Percentiles rank a stretch among this genome's conserved stretches.
Evolutionary conservation across 768 basidiomycete genomes (phyloP).

Genomic region (Lactarius sp.): DNA sequence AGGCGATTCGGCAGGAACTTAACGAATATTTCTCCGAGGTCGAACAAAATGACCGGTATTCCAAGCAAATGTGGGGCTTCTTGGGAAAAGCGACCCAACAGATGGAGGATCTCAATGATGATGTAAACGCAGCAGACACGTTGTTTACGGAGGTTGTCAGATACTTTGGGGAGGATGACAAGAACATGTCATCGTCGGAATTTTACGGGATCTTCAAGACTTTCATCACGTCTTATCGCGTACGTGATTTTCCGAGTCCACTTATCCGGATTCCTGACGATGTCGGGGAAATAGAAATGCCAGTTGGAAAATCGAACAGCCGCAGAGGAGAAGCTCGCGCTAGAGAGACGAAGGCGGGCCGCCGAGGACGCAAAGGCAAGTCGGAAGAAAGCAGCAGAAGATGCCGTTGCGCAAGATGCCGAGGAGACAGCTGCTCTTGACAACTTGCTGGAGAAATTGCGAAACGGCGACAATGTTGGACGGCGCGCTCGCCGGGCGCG

Average conservation of each 20-base stretch:
- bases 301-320: conserved; percentile 70
- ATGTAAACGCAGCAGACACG: conserved; percentile 80
- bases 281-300: conserved; percentile 63
- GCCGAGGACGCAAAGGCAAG: conserved; percentile 57
- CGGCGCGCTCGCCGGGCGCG: conserved; percentile 51
- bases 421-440: conserved; percentile 61
- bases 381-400: conserved; percentile 47
- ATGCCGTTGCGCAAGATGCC: conserved; percentile 38
- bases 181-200: conserved; percentile 78
- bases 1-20: conserved; percentile 74
- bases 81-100: conserved; percentile 67
- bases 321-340: conserved; percentile 62
- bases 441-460: conserved; percentile 62
- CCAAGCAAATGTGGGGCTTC: conserved; percentile 90
- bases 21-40: conserved; percentile 73
- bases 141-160: conserved; percentile 80
- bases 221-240: conserved; percentile 90
- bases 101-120: conserved; percentile 80
- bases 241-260: conserved; percentile 31
- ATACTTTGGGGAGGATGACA: conserved; percentile 93
- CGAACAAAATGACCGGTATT: conserved; percentile 70
- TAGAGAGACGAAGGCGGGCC: conserved; percentile 64
- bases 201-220: conserved; percentile 98
- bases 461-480: conserved; percentile 60
- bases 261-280: conserved; percentile 6